A percentile compares a stretch with the other conserved stretches of the same genome.
Evolutionary conservation across 2,329 filamentous ascomycete genomes (phyloP).

Genomic region (Ciborinia camelliae): DNA sequence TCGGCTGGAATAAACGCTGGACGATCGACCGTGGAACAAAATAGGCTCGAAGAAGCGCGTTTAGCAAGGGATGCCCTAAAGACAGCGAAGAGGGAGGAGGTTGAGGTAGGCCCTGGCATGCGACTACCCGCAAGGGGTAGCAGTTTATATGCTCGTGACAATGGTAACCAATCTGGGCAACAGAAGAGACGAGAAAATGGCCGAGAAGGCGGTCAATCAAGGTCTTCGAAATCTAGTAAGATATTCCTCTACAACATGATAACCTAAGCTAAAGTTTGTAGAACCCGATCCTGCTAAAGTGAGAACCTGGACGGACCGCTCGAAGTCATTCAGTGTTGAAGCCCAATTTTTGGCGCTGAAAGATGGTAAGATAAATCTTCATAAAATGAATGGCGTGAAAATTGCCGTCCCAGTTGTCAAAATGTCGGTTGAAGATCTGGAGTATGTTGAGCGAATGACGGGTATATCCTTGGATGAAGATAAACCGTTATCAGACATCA

Average conservation of each 20-base stretch:
- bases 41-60: constrained; percentile 74
- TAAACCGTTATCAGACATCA: constrained; percentile 85
- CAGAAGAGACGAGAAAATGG: constrained; percentile 74
- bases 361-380: constrained; percentile 94
- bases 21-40: constrained; percentile 72
- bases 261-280: constrained; percentile 39
- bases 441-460: constrained; percentile 88
- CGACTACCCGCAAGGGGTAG: constrained; percentile 74
- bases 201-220: constrained; percentile 53
- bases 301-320: constrained; percentile 90
- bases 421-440: constrained; percentile 92
- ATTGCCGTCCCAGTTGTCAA: constrained; percentile 94
- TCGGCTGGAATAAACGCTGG: constrained; percentile 56
- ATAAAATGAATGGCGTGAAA: constrained; percentile 97
- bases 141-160: constrained; percentile 66
- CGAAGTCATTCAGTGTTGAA: constrained; percentile 94
- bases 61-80: constrained; percentile 76
- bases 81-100: constrained; percentile 54
- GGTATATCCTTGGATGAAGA: constrained; percentile 87
- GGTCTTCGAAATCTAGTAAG: constrained; percentile 69
- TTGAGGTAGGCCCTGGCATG: constrained; percentile 74
- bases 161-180: constrained; percentile 64
- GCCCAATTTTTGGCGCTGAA: constrained; percentile 92
- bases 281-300: constrained; percentile 82
- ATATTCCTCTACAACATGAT: constrained; percentile 25